Evolutionary conservation across 805 yeast species (phyloP).

Genomic region (Kodamaea kaohsiungensis): DNA sequence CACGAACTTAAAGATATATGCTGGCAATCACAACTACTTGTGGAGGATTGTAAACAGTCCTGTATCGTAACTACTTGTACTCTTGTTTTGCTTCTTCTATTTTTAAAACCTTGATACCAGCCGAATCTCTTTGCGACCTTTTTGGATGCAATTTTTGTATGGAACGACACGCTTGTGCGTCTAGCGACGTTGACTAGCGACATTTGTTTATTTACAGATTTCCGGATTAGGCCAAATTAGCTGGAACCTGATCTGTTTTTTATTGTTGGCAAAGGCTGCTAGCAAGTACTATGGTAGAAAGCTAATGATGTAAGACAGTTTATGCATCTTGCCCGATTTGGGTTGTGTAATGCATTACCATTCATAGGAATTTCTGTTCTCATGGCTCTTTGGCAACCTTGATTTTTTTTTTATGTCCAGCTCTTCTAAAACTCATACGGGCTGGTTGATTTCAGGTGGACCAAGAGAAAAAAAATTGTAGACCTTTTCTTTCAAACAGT

Average conservation of each 20-base stretch:
- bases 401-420: too few relatives aligned
- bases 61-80: neutral
- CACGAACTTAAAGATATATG: too few relatives aligned
- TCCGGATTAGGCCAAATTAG: neutral
- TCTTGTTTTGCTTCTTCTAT: conserved; percentile 6
- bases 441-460: conserved; percentile 2
- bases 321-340: neutral
- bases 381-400: neutral
- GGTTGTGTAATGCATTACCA: neutral
- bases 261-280: conserved; percentile 1
- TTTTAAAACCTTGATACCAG: neutral
- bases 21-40: neutral
- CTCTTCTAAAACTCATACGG: neutral
- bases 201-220: conserved; percentile 1
- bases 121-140: neutral
- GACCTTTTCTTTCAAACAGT: neutral
- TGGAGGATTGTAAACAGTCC: conserved; percentile 1
- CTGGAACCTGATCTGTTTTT: neutral
- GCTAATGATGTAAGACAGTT: neutral
- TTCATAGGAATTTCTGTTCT: too few relatives aligned
- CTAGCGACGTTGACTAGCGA: neutral
- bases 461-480: neutral
- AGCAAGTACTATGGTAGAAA: neutral
- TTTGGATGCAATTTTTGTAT: neutral
- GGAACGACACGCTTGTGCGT: neutral